phyloP scores from a whole-genome alignment of 306 rosid species.

The Rosa chinensis region DNA sequence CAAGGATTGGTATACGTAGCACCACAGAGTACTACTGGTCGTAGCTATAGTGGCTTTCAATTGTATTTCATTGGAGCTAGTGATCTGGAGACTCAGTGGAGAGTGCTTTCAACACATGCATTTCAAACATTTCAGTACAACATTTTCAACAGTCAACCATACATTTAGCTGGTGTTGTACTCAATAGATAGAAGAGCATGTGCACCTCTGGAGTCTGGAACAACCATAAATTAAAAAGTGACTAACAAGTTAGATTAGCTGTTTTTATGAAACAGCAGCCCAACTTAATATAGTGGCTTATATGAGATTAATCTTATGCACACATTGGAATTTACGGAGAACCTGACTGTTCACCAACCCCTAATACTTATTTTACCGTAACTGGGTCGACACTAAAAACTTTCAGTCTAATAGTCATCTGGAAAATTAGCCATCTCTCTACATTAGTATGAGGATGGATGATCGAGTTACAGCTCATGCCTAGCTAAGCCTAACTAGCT shows the following conservation, averaged over 20 bases:
- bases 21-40: not conserved
- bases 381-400: not conserved
- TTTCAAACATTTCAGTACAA: not conserved
- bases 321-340: not conserved
- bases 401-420: not conserved
- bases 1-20: not conserved
- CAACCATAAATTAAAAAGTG: too few relatives aligned
- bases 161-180: not conserved
- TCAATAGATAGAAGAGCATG: not conserved
- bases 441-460: not conserved
- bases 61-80: not conserved
- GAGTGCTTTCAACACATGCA: not conserved
- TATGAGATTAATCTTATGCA: not conserved
- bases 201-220: too few relatives aligned
- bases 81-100: not conserved
- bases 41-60: not conserved
- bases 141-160: not conserved
- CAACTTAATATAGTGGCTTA: too few relatives aligned
- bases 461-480: constrained; percentile 1
- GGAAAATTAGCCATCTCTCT: not conserved
- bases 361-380: not conserved
- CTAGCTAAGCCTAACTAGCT: not conserved
- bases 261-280: too few relatives aligned
- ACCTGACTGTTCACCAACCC: not conserved
- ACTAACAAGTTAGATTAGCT: too few relatives aligned